These are phyloP conservation scores for Pythium inflatum DNA, from an alignment of 352 stramenopile species.

Conservation along the genomic window DNA sequence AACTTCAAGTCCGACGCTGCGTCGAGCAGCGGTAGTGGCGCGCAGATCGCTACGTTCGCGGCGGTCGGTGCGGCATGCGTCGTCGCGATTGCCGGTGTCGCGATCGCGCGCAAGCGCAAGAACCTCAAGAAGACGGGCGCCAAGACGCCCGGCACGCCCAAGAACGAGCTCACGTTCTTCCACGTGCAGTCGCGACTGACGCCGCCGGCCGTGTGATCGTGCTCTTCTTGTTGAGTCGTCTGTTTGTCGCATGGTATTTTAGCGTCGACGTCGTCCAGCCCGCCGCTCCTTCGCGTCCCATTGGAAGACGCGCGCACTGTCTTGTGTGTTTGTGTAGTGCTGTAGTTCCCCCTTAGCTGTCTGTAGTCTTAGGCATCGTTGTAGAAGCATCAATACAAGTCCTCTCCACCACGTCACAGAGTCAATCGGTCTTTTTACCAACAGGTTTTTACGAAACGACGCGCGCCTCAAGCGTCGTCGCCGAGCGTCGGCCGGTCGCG, in stretches of 20 bases:
- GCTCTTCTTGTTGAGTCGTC: background rate
- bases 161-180: conserved; percentile 43
- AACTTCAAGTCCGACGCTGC: conserved; percentile 29
- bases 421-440: conserved; percentile 17
- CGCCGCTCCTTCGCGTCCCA: conserved; percentile 3
- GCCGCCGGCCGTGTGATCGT: conserved; percentile 32
- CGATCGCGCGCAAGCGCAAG: conserved; percentile 25
- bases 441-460: conserved; percentile 40
- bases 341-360: too few relatives aligned
- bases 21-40: conserved; percentile 6
- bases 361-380: too few relatives aligned
- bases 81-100: conserved; percentile 33
- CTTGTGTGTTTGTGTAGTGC: too few relatives aligned
- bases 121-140: conserved; percentile 24
- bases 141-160: conserved; percentile 40
- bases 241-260: conserved; percentile 12
- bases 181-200: conserved; percentile 43
- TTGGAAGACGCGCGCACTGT: conserved; percentile 13
- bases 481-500: background rate
- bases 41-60: conserved; percentile 20
- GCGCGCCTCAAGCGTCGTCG: conserved; percentile 29
- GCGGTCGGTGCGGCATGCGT: conserved; percentile 29
- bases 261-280: conserved; percentile 1
- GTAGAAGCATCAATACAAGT: too few relatives aligned
- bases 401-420: background rate